Percentiles rank a stretch among this genome's conserved stretches.
These are phyloP conservation scores for Stentor coeruleus DNA, from an alignment of 73 alveolate genomes.

Conservation along the genomic window DNA sequence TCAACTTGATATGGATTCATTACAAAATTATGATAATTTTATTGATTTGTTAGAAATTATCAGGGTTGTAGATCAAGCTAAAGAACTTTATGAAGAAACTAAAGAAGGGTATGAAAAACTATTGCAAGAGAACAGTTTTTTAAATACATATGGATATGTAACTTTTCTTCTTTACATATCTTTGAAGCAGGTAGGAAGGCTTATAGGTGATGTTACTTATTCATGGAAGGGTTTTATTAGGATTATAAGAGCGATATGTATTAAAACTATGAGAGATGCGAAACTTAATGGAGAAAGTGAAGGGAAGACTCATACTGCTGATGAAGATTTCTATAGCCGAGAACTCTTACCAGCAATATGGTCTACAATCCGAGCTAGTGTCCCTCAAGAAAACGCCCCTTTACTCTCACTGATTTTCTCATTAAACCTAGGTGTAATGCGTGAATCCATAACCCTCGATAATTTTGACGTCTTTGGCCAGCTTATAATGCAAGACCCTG, in stretches of 20 bases:
- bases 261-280: conserved; percentile 8
- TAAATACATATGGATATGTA: neutral
- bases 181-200: neutral
- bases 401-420: conserved; percentile 2
- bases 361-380: neutral
- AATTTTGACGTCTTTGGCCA: conserved; percentile 4
- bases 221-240: neutral
- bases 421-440: conserved; percentile 2
- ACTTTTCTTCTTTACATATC: neutral
- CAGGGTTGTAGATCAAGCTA: neutral
- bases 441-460: neutral
- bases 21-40: neutral
- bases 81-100: neutral
- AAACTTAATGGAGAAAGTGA: neutral
- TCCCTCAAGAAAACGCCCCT: neutral
- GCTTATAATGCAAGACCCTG: neutral
- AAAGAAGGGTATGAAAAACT: neutral
- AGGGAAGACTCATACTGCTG: neutral
- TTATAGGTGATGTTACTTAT: conserved; percentile 3
- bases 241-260: neutral
- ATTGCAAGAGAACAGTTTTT: neutral
- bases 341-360: conserved; percentile 9
- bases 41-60: neutral
- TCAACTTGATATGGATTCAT: neutral
- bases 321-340: conserved; percentile 12